Evolutionary conservation across 768 basidiomycete genomes (phyloP), one percentile per base, ranked within the genome.

Genomic region (Lactarius deliciosus): DNA sequence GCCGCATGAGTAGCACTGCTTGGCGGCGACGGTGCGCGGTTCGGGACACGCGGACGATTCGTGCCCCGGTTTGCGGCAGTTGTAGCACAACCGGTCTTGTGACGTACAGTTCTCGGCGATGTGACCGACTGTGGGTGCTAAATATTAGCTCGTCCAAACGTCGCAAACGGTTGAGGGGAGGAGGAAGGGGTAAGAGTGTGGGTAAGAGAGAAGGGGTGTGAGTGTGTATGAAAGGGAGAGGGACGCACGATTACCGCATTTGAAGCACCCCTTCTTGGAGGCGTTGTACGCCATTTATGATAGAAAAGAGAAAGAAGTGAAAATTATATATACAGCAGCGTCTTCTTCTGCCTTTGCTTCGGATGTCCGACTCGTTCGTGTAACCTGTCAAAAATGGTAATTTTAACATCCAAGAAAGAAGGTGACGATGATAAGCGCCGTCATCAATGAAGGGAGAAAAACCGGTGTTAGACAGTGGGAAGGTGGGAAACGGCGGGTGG

Each of bases 41-140:
- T 86, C 86, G 47, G 92, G 90, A 76, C 94, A 96, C 63, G 90
- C 86, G 63, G 91, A 88, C 22, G 91, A 93, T 77, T 96, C 94
- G 72, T 96, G 94, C 47, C 94, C 94, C n/a, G 93, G 90, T 75
- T 94, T 91, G 70, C 92, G 88, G 77, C 94, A 96, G 76, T 96
- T 96, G 80, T 94, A 96, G 79, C 94, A 96, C 66, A 96, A 85
- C 72, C 92, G 86, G 76, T 91, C 86, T 73, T 91, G 90, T 69
- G 91, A 92, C 56, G 92, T 84, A 76, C 94, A 96, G 73, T 89
- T 91, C 82, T 94, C 92, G 73, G 94, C 94, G 73, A 96, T 91
- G 77, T 96, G 94, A 57, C 94, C 94, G 75, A 95, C 94, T 95
- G 72, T 63, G 15, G 64, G 41, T 32, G 47, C 65, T 59, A 43